Evolutionary conservation across 2,329 filamentous ascomycete genomes (phyloP).

Genomic region (Ascocoryne sarcoides): DNA sequence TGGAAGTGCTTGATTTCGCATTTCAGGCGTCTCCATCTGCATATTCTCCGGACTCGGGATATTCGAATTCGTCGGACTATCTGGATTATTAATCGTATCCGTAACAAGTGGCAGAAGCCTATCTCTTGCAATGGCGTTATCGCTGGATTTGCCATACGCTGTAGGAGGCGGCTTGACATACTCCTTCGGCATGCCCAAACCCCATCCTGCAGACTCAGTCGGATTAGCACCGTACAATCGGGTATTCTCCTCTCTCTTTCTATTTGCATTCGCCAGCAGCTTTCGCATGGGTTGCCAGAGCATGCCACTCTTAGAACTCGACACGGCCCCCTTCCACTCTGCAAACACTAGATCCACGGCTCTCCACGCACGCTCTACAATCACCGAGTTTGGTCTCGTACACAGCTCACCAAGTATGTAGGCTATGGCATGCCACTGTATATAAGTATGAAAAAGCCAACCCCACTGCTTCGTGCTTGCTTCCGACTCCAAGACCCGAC

Average conservation of each 20-base stretch:
- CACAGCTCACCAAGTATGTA: conserved; percentile 34
- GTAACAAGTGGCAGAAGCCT: conserved; percentile 1
- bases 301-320: conserved; percentile 40
- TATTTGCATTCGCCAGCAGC: conserved; percentile 49
- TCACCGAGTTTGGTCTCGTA: conserved; percentile 28
- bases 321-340: conserved; percentile 17
- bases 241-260: conserved; percentile 42
- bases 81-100: conserved; percentile 1
- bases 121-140: conserved; percentile 7
- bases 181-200: conserved; percentile 8
- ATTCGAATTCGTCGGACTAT: not conserved
- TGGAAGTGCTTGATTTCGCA: not conserved
- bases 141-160: conserved; percentile 1
- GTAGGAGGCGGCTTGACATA: conserved; percentile 8
- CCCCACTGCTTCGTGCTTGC: conserved; percentile 32
- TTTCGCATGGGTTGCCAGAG: conserved; percentile 56
- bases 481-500: conserved; percentile 31
- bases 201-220: conserved; percentile 4
- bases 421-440: conserved; percentile 38
- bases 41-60: conserved; percentile 1
- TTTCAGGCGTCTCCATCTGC: not conserved
- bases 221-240: conserved; percentile 9
- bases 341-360: conserved; percentile 29
- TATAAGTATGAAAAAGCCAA: conserved; percentile 33
- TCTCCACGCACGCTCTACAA: conserved; percentile 34